Conservation (phyloP, 1,139 yeast species). For the Trichomonascaceae sp. region DNA sequence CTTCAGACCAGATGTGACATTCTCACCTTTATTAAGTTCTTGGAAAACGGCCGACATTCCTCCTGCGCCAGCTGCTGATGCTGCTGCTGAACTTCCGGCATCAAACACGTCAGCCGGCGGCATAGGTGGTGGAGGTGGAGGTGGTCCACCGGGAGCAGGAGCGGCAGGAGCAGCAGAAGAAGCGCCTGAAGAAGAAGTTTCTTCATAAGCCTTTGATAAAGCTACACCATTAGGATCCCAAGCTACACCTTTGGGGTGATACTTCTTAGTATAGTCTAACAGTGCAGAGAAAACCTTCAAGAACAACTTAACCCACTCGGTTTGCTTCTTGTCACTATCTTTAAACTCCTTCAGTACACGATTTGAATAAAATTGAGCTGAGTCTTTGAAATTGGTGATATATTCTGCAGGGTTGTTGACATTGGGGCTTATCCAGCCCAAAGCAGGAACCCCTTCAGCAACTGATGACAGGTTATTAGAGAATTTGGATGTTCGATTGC, state of each 20-base stretch:
- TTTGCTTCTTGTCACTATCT: conserved; percentile 60
- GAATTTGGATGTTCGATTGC: conserved; percentile 58
- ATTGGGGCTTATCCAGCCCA: conserved; percentile 74
- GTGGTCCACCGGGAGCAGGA: conserved; percentile 41
- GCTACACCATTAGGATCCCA: conserved; percentile 53
- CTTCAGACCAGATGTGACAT: conserved; percentile 75
- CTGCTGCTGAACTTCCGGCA: conserved; percentile 31
- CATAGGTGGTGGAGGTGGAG: conserved; percentile 66
- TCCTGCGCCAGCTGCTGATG: conserved; percentile 34
- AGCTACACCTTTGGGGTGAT: conserved; percentile 72
- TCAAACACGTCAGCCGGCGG: conserved; percentile 69
- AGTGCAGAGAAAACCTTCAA: conserved; percentile 60
- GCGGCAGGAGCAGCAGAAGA: conserved; percentile 29
- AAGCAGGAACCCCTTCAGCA: conserved; percentile 82
- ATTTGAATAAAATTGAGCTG: conserved; percentile 92
- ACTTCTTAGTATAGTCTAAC: conserved; percentile 65
- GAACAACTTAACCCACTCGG: conserved; percentile 74
- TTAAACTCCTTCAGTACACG: conserved; percentile 78
- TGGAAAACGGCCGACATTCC: conserved; percentile 87
- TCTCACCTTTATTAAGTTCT: conserved; percentile 81
- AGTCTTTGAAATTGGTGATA: conserved; percentile 79
- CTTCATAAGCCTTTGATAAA: conserved; percentile 28
- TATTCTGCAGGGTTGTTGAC: conserved; percentile 63
- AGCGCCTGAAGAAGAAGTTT: conserved; percentile 38
- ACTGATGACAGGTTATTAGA: conserved; percentile 74